Base-by-base conservation (phyloP, 1,139 yeast genomes). In the Nakaseomyces glabratus region DNA sequence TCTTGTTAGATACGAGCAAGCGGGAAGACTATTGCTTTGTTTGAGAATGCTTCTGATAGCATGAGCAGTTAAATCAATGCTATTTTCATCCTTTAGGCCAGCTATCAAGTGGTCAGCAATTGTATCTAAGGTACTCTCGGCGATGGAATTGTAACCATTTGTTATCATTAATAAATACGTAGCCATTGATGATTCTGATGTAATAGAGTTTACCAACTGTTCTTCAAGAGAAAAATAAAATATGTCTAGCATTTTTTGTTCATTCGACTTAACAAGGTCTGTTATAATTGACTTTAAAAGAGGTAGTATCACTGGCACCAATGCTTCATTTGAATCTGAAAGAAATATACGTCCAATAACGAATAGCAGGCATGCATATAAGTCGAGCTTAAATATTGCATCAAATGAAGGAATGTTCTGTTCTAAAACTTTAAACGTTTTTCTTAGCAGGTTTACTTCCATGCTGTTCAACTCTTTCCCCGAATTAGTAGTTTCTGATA, bases 401-500 rank as follows among this genome's bases (percentile, higher is more conserved):
- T 93, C 88, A 46, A 86, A 76, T 22, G 61, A 62, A 9, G 66
- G 65, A 20, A 77, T 68, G 77, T 82, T 79, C 7, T 64, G 70
- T 10, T 76, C 73, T 23, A 84, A 63, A 4, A 68, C 64, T n/a
- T 63, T 63, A 39, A 82, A 65, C 1, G 76, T 65, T 26, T 67
- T 68, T 44, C 70, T 73, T 42, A 76, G 51, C n/a, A 76, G 51
- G 8, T 59, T 43, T 21, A 71, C 48, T 56, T 71, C 63, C 48
- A 46, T 37, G 42, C 58, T 37, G 49, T 58, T 14, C 42, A 54
- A 37, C 1, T 34, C 34, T 3, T 32, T 24, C 4, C 35, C 33
- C 2, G 44, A 34, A 2, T 44, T 37, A 1, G 48, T 46, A 20
- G 61, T 46, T 16, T 14, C 21, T 15, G 36, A 34, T 34, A 58